Evolutionary conservation across 139 green algal species (phyloP).

Genomic region (Trebouxia sp.): DNA sequence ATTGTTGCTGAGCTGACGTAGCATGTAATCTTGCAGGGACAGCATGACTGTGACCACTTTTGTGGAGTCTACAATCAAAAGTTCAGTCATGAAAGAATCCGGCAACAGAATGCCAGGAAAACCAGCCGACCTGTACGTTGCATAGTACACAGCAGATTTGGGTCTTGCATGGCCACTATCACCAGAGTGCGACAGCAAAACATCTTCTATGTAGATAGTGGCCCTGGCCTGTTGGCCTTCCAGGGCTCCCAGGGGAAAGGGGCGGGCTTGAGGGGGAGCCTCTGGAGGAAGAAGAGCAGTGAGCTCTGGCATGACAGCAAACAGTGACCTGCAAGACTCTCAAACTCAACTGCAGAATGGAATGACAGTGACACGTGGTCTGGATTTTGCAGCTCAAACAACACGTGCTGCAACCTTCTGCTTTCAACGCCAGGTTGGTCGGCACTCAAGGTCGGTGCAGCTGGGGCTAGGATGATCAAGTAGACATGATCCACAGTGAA

Average conservation of each 20-base stretch:
- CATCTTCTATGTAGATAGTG: constrained; percentile 47
- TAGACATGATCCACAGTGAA: too few species aligned
- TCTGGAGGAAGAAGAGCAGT: background rate
- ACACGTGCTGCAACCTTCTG: too few species aligned
- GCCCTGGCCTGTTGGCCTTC: constrained; percentile 39
- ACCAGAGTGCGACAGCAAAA: constrained; percentile 41
- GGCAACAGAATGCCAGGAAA: background rate
- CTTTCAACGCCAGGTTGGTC: too few species aligned
- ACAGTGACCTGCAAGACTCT: background rate
- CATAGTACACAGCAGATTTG: constrained; percentile 41
- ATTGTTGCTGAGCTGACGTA: background rate
- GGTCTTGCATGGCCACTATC: constrained; percentile 30
- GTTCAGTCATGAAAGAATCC: background rate
- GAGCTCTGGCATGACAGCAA: constrained; percentile 5
- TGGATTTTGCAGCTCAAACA: too few species aligned
- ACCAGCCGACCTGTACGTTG: constrained; percentile 36
- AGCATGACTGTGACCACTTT: background rate
- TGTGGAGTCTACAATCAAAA: background rate
- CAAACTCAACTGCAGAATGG: too few species aligned
- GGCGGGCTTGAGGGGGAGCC: background rate
- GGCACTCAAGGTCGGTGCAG: too few species aligned
- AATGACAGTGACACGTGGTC: too few species aligned
- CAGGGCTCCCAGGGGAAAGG: constrained; percentile 26
- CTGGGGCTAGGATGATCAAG: too few species aligned
- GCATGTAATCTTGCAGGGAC: background rate